Conservation (phyloP, 352 stramenopile genomes). For the Phytophthora foliorum region DNA sequence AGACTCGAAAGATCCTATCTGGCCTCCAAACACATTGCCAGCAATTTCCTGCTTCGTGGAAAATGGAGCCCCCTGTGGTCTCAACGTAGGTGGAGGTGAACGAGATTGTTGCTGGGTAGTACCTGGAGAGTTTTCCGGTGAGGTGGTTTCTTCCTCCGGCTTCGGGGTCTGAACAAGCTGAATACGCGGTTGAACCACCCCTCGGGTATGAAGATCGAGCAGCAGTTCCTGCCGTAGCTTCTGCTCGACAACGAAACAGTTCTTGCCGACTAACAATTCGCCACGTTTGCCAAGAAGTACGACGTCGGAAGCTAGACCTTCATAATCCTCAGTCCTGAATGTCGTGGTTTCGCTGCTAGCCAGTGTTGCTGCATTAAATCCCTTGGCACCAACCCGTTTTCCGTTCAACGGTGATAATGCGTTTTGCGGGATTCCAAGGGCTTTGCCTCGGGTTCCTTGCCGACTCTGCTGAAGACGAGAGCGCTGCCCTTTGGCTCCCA, state of each 20-base stretch:
- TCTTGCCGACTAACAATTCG: constrained; percentile 62
- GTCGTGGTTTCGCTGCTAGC: constrained; percentile 34
- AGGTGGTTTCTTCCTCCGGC: constrained; percentile 3
- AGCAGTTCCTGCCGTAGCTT: constrained; percentile 54
- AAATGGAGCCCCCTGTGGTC: not conserved
- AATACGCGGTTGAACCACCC: constrained; percentile 51
- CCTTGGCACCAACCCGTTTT: constrained; percentile 5
- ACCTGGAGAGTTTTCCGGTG: constrained; percentile 1
- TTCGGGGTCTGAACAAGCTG: constrained; percentile 30
- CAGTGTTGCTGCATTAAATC: not conserved
- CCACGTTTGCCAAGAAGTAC: constrained; percentile 49
- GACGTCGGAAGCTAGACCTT: constrained; percentile 55
- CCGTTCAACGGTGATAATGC: constrained; percentile 16
- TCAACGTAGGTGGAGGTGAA: constrained; percentile 3
- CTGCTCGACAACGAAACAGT: constrained; percentile 58
- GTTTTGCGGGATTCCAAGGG: not conserved
- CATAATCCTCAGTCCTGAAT: constrained; percentile 67
- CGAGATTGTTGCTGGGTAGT: not conserved
- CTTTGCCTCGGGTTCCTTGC: constrained; percentile 24
- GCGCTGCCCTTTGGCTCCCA: constrained; percentile 13
- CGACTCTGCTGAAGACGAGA: constrained; percentile 23
- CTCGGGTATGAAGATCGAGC: constrained; percentile 46
- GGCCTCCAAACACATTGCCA: constrained; percentile 40
- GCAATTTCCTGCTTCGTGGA: not conserved
- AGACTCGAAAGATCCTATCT: constrained; percentile 48